Conservation (phyloP, 116 monocot species). For the Papilionanthe hybrid region DNA sequence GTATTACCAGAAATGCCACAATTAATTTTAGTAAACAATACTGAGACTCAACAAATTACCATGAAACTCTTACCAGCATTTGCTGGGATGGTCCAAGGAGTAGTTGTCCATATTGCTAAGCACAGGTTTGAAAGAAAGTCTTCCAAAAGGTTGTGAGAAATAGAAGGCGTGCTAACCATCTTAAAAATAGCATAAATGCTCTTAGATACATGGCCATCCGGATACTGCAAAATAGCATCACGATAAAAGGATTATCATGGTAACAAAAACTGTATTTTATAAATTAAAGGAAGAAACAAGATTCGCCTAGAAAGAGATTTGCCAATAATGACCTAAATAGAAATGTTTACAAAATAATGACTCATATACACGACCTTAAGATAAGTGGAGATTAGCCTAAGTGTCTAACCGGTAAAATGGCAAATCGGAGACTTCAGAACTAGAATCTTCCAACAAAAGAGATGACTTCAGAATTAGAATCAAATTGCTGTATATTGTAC, state of each 20-base stretch:
- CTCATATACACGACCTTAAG: neutral
- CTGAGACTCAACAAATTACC: neutral
- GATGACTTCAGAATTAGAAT: neutral
- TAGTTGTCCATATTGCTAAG: conserved; percentile 97
- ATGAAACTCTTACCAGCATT: conserved; percentile 81
- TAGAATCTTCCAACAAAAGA: neutral
- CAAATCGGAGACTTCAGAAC: neutral
- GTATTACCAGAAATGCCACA: neutral
- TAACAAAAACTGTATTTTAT: neutral
- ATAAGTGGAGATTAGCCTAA: neutral
- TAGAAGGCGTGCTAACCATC: conserved; percentile 41
- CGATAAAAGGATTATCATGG: neutral
- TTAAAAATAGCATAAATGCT: conserved; percentile 89
- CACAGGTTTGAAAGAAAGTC: conserved; percentile 74
- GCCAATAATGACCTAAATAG: neutral
- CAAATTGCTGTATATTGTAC: neutral
- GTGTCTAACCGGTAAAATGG: neutral
- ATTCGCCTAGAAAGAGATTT: neutral
- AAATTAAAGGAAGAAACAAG: neutral
- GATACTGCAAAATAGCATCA: conserved; percentile 64
- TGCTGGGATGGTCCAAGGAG: conserved; percentile 99
- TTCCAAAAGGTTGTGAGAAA: conserved; percentile 35
- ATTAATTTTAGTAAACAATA: neutral
- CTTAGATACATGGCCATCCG: conserved; percentile 81
- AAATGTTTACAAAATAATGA: neutral